Percentiles rank a stretch among this genome's conserved stretches.
phyloP scores from a whole-genome alignment of 2,329 filamentous ascomycete species.

The Pseudohalonectria lignicola region DNA sequence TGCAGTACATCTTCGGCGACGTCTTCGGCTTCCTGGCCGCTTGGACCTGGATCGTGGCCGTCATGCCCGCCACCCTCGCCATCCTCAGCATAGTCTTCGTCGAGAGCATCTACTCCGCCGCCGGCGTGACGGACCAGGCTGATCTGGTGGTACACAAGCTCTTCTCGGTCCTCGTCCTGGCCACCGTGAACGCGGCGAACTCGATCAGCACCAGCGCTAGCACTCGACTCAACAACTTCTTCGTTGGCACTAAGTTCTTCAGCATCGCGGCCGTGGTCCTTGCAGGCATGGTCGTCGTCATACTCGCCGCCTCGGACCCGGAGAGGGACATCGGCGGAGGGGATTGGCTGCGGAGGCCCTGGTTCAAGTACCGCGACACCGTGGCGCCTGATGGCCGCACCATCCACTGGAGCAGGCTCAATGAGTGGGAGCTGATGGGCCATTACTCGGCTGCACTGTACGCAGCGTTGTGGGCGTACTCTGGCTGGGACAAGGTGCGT shows the following conservation, averaged over 20 bases:
- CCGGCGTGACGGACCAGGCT: constrained; percentile 30
- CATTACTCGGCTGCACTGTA: constrained; percentile 51
- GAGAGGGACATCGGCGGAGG: constrained; percentile 24
- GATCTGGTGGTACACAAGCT: constrained; percentile 33
- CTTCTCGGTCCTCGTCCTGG: constrained; percentile 34
- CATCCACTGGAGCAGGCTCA: constrained; percentile 35
- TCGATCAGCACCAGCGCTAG: constrained; percentile 44
- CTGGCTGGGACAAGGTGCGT: constrained; percentile 53
- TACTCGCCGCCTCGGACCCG: constrained; percentile 25
- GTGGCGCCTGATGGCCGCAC: constrained; percentile 35
- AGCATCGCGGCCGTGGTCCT: constrained; percentile 35
- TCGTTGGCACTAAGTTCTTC: constrained; percentile 41
- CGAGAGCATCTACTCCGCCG: constrained; percentile 44
- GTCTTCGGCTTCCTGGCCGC: constrained; percentile 50
- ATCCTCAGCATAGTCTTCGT: constrained; percentile 56
- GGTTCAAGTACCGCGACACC: constrained; percentile 42
- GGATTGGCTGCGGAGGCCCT: constrained; percentile 40
- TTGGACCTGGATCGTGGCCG: constrained; percentile 54
- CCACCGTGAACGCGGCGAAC: constrained; percentile 37
- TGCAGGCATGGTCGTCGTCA: constrained; percentile 34
- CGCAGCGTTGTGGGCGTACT: constrained; percentile 53
- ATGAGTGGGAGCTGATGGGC: constrained; percentile 46
- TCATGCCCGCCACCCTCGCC: constrained; percentile 53
- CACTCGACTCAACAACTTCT: constrained; percentile 43
- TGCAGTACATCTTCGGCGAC: constrained; percentile 50